Base-by-base conservation (phyloP, 345 rosid species). In the Citrus reticulata region DNA sequence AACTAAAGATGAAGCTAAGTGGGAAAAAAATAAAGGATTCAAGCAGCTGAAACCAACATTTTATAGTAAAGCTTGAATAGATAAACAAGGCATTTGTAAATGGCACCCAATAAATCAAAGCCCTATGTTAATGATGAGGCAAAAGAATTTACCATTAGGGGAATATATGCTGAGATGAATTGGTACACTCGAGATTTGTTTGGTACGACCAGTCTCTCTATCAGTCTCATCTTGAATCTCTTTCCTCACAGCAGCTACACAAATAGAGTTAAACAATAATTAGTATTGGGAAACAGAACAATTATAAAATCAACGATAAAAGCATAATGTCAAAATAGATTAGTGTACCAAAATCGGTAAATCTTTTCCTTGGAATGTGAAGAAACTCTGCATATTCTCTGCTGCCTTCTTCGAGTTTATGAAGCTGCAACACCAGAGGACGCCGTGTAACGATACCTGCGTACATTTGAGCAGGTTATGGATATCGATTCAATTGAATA, bases 221-320 rank as follows among this genome's bases (percentile, higher is more conserved):
- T 97, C 99, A 62, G 99, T 97, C 89, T 97, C 99, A 77, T 97
- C 99, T 79, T 91, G 88, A 80, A 97, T 97, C 93, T 97, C 99
- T 89, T 91, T 94, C 90, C 99, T 89, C 85, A 97, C 98, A 75
- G 98, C 98, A 83, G 93, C 99, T 96, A 80, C 72, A 81, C 35
- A 79, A 20, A 77, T 17, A 29, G 42, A 70, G 57, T 69, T 39
- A 60, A 72, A 51, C 55, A 59, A 13, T 46, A 13, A 46, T 68
- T 49, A 63, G 40, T 14, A 22, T 64, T 64, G n/a, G 3, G 37
- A 42, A 40, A 74, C 29, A 11, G 8, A 51, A 2, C 58, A 35
- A 29, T 9, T 10, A 19, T 14, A 72, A 27, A 17, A 19, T 22
- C 37, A 34, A 8, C 1, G 46, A 40, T 34, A 69, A 27, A 68